Evolutionary conservation across 768 basidiomycete species (phyloP).

Genomic region (Pisolithus orientalis): DNA sequence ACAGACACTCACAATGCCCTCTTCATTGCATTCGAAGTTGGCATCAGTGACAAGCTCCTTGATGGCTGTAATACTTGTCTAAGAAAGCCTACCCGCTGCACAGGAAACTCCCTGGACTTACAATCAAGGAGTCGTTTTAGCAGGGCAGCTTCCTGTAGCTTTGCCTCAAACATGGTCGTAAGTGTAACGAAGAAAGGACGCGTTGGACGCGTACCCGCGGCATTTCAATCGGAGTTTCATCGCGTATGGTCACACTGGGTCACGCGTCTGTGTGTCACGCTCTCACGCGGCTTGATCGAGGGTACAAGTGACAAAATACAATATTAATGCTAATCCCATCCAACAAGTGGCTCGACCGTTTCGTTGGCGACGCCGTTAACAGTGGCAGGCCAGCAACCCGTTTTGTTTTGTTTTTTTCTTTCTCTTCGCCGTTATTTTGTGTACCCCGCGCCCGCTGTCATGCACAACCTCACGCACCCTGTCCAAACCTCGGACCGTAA

Average conservation of each 20-base stretch:
- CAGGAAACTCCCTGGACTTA: constrained; percentile 30
- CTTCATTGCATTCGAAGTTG: constrained; percentile 96
- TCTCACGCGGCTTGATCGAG: neutral
- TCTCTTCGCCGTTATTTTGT: neutral
- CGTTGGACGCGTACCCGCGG: constrained; percentile 17
- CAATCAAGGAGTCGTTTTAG: constrained; percentile 93
- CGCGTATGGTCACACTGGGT: constrained; percentile 26
- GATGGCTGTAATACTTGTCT: constrained; percentile 53
- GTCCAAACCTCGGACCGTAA: constrained; percentile 31
- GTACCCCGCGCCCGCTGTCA: neutral
- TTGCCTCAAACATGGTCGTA: constrained; percentile 78
- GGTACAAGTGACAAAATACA: neutral
- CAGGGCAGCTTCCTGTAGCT: constrained; percentile 77
- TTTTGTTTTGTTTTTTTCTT: neutral
- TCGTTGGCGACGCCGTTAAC: neutral
- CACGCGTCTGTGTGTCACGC: constrained; percentile 21
- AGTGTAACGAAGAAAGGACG: constrained; percentile 13
- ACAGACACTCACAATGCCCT: constrained; percentile 65
- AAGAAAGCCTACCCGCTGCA: constrained; percentile 4
- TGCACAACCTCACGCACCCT: neutral
- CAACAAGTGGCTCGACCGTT: too few species aligned
- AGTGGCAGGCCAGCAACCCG: neutral
- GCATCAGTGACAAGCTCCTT: constrained; percentile 97
- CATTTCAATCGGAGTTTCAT: constrained; percentile 30
- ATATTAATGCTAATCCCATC: too few species aligned